Evolutionary conservation across 345 rosid genomes (phyloP), one percentile per base, ranked within the genome.

Genomic region (Barbarea vulgaris): DNA sequence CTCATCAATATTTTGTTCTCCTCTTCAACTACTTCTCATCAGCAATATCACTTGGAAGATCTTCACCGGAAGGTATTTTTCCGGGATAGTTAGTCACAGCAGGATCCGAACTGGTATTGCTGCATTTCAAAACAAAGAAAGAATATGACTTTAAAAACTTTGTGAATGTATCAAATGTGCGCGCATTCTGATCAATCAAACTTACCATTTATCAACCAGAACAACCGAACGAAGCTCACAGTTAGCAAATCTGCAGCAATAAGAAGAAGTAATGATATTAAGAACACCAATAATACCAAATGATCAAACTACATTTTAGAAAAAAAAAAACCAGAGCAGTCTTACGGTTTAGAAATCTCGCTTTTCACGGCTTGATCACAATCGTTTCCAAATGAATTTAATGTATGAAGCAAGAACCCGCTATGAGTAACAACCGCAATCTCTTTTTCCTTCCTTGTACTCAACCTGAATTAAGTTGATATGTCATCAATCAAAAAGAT

Each of bases 401-500:
- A 55, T 9, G 84, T 81, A 3, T 87, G 86, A 59, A 72, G 82
- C 75, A 92, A 80, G 82, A 88, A 87, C 4, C 85, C 87, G 28
- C 96, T 84, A 79, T 92, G 97, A 60, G 86, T 81, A 64, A 92
- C 97, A 68, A 88, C 81, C 3, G 91, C 96, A 56, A 92, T 92
- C 83, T 87, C 93, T 67, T 80, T 89, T 73, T 92, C 97, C 36
- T 83, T 80, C 46, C 91, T 83, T 7, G 87, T 84, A 88, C 87
- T 83, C 75, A 92, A 67, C 97, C 97, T 92, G 83, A 30, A 46
- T 34, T 4, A 66, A 73, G 41, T 64, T 74, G 13, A 53, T 47
- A 39, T 25, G 24, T 33, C 21, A 33, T 33, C 21, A 27, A 58
- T 62, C n/a, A 42, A 4, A 58, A 57, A 63, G 5, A 41, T 62